Percentiles rank a stretch among this genome's conserved stretches.
These are phyloP conservation scores for Cyclaneusma minus DNA, from an alignment of 2,329 filamentous ascomycete species.

Conservation along the genomic window DNA sequence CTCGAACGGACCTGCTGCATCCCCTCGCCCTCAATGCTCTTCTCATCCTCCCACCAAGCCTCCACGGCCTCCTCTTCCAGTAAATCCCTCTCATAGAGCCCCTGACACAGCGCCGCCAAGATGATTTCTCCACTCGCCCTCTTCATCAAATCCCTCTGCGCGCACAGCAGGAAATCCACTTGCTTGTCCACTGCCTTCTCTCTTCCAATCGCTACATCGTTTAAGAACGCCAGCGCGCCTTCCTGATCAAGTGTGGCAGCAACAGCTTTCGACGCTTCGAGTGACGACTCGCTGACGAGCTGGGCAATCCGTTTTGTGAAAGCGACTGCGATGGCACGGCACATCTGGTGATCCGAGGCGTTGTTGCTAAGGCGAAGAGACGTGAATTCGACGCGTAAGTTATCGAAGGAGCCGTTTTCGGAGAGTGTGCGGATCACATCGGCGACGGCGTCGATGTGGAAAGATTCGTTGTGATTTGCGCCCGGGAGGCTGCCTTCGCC, in stretches of 20 bases:
- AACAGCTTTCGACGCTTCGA: conserved; percentile 50
- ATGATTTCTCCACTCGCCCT: conserved; percentile 48
- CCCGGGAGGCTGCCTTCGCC: conserved; percentile 24
- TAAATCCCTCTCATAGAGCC: conserved; percentile 71
- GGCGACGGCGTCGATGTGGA: conserved; percentile 75
- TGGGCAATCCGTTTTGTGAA: conserved; percentile 72
- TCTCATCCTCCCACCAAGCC: conserved; percentile 71
- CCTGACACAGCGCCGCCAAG: conserved; percentile 65
- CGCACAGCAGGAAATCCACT: conserved; percentile 65
- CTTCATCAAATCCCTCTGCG: conserved; percentile 66
- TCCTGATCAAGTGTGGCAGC: conserved; percentile 39
- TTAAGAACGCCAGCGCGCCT: conserved; percentile 39
- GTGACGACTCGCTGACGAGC: conserved; percentile 38
- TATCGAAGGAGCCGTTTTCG: conserved; percentile 65
- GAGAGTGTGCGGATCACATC: conserved; percentile 79
- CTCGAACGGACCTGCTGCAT: conserved; percentile 58
- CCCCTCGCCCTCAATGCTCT: conserved; percentile 49
- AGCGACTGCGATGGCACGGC: conserved; percentile 69
- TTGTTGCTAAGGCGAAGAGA: conserved; percentile 83
- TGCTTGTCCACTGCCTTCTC: conserved; percentile 59
- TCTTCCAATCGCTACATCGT: conserved; percentile 43
- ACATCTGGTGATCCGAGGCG: conserved; percentile 77
- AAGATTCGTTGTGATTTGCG: conserved; percentile 35
- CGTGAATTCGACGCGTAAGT: conserved; percentile 76
- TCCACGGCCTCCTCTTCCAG: conserved; percentile 81